A percentile compares a stretch with the other conserved stretches of the same genome.
These are phyloP conservation scores for Globisporangium splendens DNA, from an alignment of 352 stramenopile genomes.

Conservation along the genomic window DNA sequence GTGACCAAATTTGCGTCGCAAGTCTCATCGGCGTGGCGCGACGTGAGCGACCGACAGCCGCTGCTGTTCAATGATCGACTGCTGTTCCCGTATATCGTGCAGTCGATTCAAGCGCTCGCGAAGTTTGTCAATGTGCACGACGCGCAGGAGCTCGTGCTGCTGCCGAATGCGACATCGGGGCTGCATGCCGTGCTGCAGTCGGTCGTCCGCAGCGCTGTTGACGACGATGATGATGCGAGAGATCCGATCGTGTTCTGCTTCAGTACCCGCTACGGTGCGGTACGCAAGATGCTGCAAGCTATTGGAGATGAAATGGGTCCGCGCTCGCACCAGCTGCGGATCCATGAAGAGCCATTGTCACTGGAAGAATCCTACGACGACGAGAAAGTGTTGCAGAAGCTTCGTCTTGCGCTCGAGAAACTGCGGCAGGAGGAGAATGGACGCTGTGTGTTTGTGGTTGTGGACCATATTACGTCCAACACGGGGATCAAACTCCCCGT, in stretches of 20 bases:
- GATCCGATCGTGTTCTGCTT: slow-evolving; percentile 63
- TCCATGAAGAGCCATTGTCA: slow-evolving; percentile 59
- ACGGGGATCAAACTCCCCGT: slow-evolving; percentile 89
- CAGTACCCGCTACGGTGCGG: slow-evolving; percentile 88
- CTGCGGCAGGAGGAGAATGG: slow-evolving; percentile 27
- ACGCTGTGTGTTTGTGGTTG: slow-evolving; percentile 61
- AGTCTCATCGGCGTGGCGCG: slow-evolving; percentile 75
- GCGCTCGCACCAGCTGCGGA: slow-evolving; percentile 16
- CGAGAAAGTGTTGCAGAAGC: slow-evolving; percentile 30
- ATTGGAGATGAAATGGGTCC: slow-evolving; percentile 14
- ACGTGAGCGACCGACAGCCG: slow-evolving; percentile 83
- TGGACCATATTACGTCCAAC: slow-evolving; percentile 94
- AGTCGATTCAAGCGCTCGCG: slow-evolving; percentile 74
- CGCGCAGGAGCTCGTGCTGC: slow-evolving; percentile 62
- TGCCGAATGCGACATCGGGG: slow-evolving; percentile 88
- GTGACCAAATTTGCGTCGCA: slow-evolving; percentile 60
- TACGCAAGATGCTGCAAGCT: slow-evolving; percentile 89
- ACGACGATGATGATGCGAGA: background rate
- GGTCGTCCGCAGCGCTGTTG: slow-evolving; percentile 20
- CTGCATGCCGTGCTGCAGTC: slow-evolving; percentile 84
- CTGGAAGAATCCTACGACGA: slow-evolving; percentile 69
- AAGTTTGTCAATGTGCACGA: slow-evolving; percentile 51
- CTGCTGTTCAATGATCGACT: slow-evolving; percentile 91
- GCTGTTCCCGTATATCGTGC: slow-evolving; percentile 87
- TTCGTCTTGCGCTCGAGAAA: slow-evolving; percentile 28